These are phyloP conservation scores for Emergomyces orientalis DNA, from an alignment of 2,329 filamentous ascomycete genomes.

Conservation along the genomic window DNA sequence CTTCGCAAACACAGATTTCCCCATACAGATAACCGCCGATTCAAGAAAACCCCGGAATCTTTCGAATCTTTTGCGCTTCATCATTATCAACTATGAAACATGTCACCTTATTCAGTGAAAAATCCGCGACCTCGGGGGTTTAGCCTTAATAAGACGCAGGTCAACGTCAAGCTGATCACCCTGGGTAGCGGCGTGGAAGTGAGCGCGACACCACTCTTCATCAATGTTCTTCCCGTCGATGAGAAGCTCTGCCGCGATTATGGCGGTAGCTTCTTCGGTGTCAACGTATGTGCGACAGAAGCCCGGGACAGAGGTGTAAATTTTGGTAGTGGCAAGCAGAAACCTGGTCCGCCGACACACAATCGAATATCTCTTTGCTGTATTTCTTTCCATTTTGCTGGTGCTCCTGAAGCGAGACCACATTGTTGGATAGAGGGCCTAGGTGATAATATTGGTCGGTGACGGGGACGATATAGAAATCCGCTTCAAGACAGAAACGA, in stretches of 20 bases:
- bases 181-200: constrained; percentile 10
- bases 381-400: constrained; percentile 68
- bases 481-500: constrained; percentile 10
- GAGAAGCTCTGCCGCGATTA: constrained; percentile 22
- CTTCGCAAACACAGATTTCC: too few species aligned
- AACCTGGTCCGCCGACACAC: constrained; percentile 44
- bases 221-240: constrained; percentile 23
- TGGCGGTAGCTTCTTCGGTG: constrained; percentile 18
- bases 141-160: constrained; percentile 14
- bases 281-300: constrained; percentile 17
- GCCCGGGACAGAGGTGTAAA: constrained; percentile 15
- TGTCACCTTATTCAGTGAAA: constrained; percentile 19
- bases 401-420: constrained; percentile 4
- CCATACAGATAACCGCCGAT: background rate
- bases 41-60: constrained; percentile 18
- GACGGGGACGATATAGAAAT: constrained; percentile 15
- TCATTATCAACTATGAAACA: constrained; percentile 18
- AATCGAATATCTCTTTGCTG: constrained; percentile 61
- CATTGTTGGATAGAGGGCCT: constrained; percentile 1
- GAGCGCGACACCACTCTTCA: constrained; percentile 15
- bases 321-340: constrained; percentile 17
- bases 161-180: constrained; percentile 12
- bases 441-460: constrained; percentile 8
- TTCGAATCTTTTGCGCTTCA: constrained; percentile 14
- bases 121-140: constrained; percentile 19